phyloP scores from a whole-genome alignment of 768 basidiomycete species.

The Tylopilus intermedius region DNA sequence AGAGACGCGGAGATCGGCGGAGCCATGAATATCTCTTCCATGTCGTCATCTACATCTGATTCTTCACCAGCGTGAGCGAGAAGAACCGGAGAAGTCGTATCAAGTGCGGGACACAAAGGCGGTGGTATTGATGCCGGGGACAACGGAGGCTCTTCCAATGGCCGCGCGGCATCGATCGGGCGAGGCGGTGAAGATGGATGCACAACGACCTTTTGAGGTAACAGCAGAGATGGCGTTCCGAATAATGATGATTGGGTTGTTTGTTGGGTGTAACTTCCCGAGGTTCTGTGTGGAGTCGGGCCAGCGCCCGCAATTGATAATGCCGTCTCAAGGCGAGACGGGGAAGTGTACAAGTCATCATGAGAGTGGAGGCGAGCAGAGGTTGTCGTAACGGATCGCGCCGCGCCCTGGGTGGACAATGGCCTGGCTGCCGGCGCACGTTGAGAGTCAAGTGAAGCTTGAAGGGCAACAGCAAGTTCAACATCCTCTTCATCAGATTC shows the following conservation, averaged over 20 bases:
- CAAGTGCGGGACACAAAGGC: background rate
- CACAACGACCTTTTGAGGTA: slow-evolving; percentile 7
- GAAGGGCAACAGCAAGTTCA: slow-evolving; percentile 54
- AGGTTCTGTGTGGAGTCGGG: slow-evolving; percentile 23
- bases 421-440: background rate
- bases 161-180: background rate
- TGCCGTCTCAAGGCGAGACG: slow-evolving; percentile 58
- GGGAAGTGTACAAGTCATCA: slow-evolving; percentile 42
- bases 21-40: slow-evolving; percentile 33
- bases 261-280: slow-evolving; percentile 11
- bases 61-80: slow-evolving; percentile 3
- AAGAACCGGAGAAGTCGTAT: background rate
- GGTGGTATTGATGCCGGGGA: slow-evolving; percentile 2
- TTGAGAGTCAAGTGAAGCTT: slow-evolving; percentile 49
- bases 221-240: slow-evolving; percentile 35
- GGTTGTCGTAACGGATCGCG: slow-evolving; percentile 3
- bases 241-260: slow-evolving; percentile 28
- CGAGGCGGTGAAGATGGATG: background rate
- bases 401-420: slow-evolving; percentile 1
- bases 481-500: slow-evolving; percentile 48
- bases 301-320: slow-evolving; percentile 62
- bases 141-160: slow-evolving; percentile 5
- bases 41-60: slow-evolving; percentile 32
- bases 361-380: slow-evolving; percentile 3
- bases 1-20: slow-evolving; percentile 1